Conservation (phyloP, 2,329 filamentous ascomycete species). For the Claviceps lovelessii region DNA sequence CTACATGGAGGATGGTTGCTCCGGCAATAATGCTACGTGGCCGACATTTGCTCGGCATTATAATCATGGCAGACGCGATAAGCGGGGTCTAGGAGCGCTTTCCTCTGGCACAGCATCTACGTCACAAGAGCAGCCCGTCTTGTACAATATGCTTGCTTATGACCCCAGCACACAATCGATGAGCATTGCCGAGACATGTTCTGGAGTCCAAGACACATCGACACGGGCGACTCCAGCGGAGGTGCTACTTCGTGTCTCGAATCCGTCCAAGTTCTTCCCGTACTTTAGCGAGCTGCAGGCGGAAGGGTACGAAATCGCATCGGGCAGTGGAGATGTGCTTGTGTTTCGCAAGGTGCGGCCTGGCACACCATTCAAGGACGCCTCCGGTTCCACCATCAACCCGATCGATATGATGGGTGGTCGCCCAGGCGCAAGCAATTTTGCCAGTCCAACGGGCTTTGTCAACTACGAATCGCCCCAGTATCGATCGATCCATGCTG, state of each 20-base stretch:
- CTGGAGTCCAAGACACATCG: slow-evolving; percentile 34
- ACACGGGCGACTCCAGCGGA: slow-evolving; percentile 42
- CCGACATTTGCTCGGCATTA: slow-evolving; percentile 24
- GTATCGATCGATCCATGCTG: slow-evolving; percentile 25
- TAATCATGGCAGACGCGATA: background rate
- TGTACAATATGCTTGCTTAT: slow-evolving; percentile 54
- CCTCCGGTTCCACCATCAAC: slow-evolving; percentile 26
- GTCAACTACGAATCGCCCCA: slow-evolving; percentile 42
- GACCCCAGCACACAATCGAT: slow-evolving; percentile 44
- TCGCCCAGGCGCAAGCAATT: slow-evolving; percentile 36
- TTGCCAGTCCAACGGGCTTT: slow-evolving; percentile 51
- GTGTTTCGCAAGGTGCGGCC: slow-evolving; percentile 47
- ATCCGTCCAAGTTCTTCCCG: slow-evolving; percentile 51
- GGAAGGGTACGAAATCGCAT: slow-evolving; percentile 53
- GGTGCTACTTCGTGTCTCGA: slow-evolving; percentile 43
- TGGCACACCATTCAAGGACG: slow-evolving; percentile 7
- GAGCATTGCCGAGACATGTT: slow-evolving; percentile 45
- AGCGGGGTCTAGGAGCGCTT: background rate
- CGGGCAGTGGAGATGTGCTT: slow-evolving; percentile 47
- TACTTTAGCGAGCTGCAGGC: slow-evolving; percentile 44
- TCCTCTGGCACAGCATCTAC: background rate
- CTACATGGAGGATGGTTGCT: slow-evolving; percentile 32
- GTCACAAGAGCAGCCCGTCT: slow-evolving; percentile 4
- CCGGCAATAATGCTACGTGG: slow-evolving; percentile 17
- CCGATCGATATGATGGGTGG: slow-evolving; percentile 42